Conservation (phyloP, 352 stramenopile species). For the Hyaloperonospora arabidopsidis region DNA sequence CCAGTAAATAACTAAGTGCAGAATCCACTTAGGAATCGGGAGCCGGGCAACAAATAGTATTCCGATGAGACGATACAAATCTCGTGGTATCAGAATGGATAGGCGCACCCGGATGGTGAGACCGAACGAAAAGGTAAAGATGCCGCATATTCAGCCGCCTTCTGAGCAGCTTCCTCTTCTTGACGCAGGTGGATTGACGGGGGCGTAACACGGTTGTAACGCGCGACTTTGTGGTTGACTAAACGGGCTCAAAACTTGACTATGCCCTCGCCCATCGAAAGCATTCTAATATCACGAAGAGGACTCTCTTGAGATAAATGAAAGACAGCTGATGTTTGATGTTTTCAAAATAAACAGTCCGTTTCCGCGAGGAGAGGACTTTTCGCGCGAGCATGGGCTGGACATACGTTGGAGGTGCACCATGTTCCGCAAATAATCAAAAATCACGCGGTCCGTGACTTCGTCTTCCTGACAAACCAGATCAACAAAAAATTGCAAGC, state of each 20-base stretch:
- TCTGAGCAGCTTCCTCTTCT: neutral
- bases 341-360: neutral
- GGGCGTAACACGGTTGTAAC: neutral
- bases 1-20: too few relatives aligned
- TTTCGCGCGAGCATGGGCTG: neutral
- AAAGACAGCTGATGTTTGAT: neutral
- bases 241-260: neutral
- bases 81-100: neutral
- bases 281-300: neutral
- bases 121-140: neutral
- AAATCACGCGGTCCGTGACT: neutral
- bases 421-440: neutral
- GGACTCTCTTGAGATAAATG: neutral
- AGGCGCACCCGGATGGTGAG: neutral
- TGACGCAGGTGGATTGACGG: neutral
- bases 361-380: neutral
- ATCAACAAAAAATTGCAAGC: neutral
- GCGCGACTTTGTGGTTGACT: neutral
- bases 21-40: too few relatives aligned
- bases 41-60: too few relatives aligned
- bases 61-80: too few relatives aligned
- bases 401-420: neutral
- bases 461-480: neutral
- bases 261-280: neutral
- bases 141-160: too few relatives aligned